Conservation (phyloP, 2,329 filamentous ascomycete genomes). For the Colletotrichum cuscutae region DNA sequence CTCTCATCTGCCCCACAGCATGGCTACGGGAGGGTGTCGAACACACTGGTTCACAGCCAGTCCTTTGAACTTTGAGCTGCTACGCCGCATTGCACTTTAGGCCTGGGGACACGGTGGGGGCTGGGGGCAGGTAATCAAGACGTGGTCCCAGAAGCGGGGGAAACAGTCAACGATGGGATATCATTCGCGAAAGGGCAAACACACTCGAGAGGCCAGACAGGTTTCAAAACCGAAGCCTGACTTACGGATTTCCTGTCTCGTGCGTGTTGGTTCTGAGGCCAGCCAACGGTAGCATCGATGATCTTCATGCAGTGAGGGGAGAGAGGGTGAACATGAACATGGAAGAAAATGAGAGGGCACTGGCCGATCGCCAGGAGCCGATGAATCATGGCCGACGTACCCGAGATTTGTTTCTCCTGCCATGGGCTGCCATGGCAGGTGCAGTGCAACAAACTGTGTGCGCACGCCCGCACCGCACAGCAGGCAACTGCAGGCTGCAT, state of each 20-base stretch:
- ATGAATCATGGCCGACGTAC: not conserved
- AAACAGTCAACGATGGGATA: not conserved
- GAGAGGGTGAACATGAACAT: not conserved
- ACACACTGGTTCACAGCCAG: conserved; percentile 16
- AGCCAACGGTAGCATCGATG: not conserved
- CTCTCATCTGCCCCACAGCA: conserved; percentile 25
- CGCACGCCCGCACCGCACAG: conserved; percentile 18
- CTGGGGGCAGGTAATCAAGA: conserved; percentile 7
- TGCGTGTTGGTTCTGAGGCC: not conserved
- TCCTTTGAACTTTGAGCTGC: conserved; percentile 17
- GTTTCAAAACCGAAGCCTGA: not conserved
- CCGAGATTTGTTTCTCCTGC: conserved; percentile 3
- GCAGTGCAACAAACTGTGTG: conserved; percentile 28
- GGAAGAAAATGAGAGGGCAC: not conserved
- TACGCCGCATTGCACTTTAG: conserved; percentile 9
- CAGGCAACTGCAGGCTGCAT: conserved; percentile 28
- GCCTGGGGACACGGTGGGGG: not conserved
- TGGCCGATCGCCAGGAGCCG: not conserved
- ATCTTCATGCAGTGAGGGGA: too few species aligned
- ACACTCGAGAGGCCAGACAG: not conserved
- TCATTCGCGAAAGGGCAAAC: conserved; percentile 17
- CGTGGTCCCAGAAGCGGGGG: conserved; percentile 23
- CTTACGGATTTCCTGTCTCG: not conserved
- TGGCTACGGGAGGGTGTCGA: not conserved
- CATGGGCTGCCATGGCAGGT: conserved; percentile 17